phyloP scores from a whole-genome alignment of 345 rosid species.

The thale cress (Arabidopsis thaliana) region TAIR10.1 NC_003070.9:2691501-2692000 shows the following conservation, averaged over 20 bases:
- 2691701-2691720: constrained; percentile 89
- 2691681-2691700: constrained; percentile 61
- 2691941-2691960: constrained; percentile 60
- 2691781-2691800: constrained; percentile 94
- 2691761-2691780: constrained; percentile 85
- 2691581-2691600: constrained; percentile 90
- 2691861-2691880: constrained; percentile 65
- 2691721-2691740: constrained; percentile 96
- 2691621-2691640: constrained; percentile 83
- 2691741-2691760: constrained; percentile 82
- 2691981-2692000: constrained; percentile 79
- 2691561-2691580: constrained; percentile 51
- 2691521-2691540: not conserved
- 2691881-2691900: constrained; percentile 12
- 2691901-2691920: not conserved
- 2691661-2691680: constrained; percentile 49
- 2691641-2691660: constrained; percentile 80
- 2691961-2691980: constrained; percentile 77
- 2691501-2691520: constrained; percentile 37
- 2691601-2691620: constrained; percentile 93
- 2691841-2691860: constrained; percentile 98
- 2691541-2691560: constrained; percentile 24
- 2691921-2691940: not conserved
- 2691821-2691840: constrained; percentile 98
- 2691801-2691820: constrained; percentile 96